These are phyloP conservation scores for Guillardia theta DNA, from an alignment of 78 protist genomes.

Conservation along the genomic window DNA sequence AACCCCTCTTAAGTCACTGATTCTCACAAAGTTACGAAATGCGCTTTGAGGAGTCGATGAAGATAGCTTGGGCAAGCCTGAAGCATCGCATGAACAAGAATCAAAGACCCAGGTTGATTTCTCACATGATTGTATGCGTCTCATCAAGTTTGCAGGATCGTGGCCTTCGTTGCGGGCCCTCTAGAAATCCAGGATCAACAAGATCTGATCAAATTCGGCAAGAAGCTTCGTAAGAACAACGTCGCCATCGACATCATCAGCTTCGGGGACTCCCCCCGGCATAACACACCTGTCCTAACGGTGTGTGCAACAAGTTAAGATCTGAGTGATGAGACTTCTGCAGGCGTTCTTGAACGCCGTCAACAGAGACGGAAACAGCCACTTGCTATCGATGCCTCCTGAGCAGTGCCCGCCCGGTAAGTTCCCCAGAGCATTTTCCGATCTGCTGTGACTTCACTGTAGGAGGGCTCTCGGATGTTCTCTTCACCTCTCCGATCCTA, in stretches of 20 bases:
- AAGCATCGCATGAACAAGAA: slow-evolving; percentile 85
- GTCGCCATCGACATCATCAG: slow-evolving; percentile 84
- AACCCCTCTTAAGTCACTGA: neutral
- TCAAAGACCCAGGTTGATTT: no score
- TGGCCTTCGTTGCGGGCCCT: slow-evolving; percentile 90
- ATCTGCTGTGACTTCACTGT: neutral
- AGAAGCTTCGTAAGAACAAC: slow-evolving; percentile 84
- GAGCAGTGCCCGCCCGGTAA: neutral
- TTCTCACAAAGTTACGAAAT: neutral
- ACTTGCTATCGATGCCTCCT: neutral
- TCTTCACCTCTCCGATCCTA: neutral
- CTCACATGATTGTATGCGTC: no score
- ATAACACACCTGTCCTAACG: neutral
- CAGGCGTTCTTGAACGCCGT: neutral
- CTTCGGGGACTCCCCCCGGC: neutral
- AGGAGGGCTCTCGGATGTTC: neutral
- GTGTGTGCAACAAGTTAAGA: no score
- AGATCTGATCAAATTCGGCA: slow-evolving; percentile 70
- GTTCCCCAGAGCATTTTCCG: neutral
- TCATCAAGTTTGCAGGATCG: no score
- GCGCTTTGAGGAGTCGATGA: slow-evolving; percentile 30
- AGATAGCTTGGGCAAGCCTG: slow-evolving; percentile 62
- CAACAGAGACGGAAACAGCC: neutral
- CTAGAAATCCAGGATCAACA: slow-evolving; percentile 45
- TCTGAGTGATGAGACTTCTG: neutral